Percentiles rank a stretch among this genome's conserved stretches.
Evolutionary conservation across 495 filamentous ascomycete species (phyloP).

Genomic region (Penicillium nucicola): DNA sequence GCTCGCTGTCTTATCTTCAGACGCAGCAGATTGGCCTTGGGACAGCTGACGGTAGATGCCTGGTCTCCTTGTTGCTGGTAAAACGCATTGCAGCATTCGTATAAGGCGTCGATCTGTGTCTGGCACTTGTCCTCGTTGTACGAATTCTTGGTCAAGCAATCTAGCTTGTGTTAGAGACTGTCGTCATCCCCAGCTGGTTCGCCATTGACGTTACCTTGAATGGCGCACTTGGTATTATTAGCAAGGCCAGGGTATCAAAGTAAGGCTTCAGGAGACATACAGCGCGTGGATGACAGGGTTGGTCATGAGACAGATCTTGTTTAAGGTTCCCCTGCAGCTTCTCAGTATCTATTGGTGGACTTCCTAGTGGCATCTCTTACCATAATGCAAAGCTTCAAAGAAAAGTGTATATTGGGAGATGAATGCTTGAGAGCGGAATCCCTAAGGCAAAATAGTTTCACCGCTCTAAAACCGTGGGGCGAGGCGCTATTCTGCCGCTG

Average conservation of each 20-base stretch:
- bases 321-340: conserved; percentile 48
- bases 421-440: conserved; percentile 14
- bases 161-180: conserved; percentile 41
- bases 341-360: conserved; percentile 5
- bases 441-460: conserved; percentile 43
- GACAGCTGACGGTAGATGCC: conserved; percentile 78
- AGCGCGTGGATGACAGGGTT: conserved; percentile 85
- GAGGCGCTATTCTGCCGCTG: conserved; percentile 23
- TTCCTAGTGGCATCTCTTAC: conserved; percentile 18
- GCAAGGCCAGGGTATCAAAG: conserved; percentile 3
- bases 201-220: conserved; percentile 76
- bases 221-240: conserved; percentile 66
- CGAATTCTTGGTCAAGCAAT: conserved; percentile 79
- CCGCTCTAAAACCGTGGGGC: conserved; percentile 29
- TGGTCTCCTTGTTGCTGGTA: conserved; percentile 77
- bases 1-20: conserved; percentile 85
- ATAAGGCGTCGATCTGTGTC: conserved; percentile 80
- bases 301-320: conserved; percentile 69
- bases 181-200: neutral
- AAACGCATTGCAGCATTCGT: conserved; percentile 90
- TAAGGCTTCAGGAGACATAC: conserved; percentile 49
- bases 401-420: conserved; percentile 1
- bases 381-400: conserved; percentile 40
- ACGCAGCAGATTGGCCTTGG: conserved; percentile 71
- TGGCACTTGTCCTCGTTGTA: conserved; percentile 86